Evolutionary conservation across 805 yeast species (phyloP), one percentile per base, ranked within the genome.

Genomic region (Suhomyces faveliae): DNA sequence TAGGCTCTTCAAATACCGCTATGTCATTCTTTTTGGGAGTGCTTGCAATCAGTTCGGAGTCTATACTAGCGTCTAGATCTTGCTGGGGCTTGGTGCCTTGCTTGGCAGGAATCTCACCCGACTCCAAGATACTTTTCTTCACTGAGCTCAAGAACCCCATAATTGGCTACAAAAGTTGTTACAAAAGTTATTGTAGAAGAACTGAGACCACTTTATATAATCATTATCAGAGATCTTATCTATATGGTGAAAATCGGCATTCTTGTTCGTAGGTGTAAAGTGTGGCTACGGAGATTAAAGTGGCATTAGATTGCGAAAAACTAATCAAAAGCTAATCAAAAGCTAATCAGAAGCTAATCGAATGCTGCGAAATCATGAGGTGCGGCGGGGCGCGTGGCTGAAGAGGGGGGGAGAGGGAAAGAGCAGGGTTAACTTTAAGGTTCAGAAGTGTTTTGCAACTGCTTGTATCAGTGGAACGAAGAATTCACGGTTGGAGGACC

Each of bases 231-330:
- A 5, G 30, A 27, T 27, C 30, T 27, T 6, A 27, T 27, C 15
- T 6, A 6, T 5, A 5, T 13, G n/a, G 12, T 15, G 7, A 5
- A 27, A 27, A n/a, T 27, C n/a, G 30, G n/a, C n/a, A n/a, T n/a
- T n/a, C n/a, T n/a, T n/a, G n/a, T n/a, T n/a, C n/a, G n/a, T n/a
- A n/a, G n/a, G n/a, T n/a, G n/a, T n/a, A n/a, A 69, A 2, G 66
- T 56, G 46, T 67, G 69, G 2, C 76, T 75, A 45, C 62, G 69
- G 71, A 8, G 58, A 51, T 19, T 39, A 30, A 21, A 53, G 37
- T 30, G 17, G 45, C 35, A 27, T 27, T 27, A n/a, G 30, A 27
- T 27, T 27, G 30, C 30, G 30, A 27, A 27, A 27, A 27, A 13
- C 15, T 5, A 27, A 27, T 27, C 30, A 27, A 27, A 27, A 27